Evolutionary conservation across 2,329 filamentous ascomycete genomes (phyloP).

Genomic region (Cytospora leucostoma): DNA sequence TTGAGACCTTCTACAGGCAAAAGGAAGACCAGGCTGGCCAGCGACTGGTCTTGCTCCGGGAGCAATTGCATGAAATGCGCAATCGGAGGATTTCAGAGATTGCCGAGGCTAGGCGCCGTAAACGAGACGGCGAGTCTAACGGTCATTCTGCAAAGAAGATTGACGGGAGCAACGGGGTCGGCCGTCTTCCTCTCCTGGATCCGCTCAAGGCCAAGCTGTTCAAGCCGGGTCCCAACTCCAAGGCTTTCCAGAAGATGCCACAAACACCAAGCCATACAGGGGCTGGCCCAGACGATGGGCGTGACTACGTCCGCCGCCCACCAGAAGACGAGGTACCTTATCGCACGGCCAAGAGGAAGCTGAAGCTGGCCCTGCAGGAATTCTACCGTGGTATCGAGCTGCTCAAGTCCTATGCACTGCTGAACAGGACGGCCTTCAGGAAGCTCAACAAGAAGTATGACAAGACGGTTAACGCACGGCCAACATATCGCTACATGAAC

Average conservation of each 20-base stretch:
- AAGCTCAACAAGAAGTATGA: slow-evolving; percentile 99
- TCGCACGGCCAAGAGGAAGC: slow-evolving; percentile 82
- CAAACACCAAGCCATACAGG: slow-evolving; percentile 47
- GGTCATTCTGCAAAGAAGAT: slow-evolving; percentile 30
- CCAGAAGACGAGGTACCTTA: slow-evolving; percentile 71
- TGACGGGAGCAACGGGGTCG: slow-evolving; percentile 31
- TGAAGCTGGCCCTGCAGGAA: slow-evolving; percentile 89
- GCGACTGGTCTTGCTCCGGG: slow-evolving; percentile 69
- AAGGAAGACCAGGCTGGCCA: slow-evolving; percentile 85
- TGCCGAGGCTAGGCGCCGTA: slow-evolving; percentile 44
- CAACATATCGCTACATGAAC: slow-evolving; percentile 78
- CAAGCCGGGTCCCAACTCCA: slow-evolving; percentile 61
- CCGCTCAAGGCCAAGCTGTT: slow-evolving; percentile 58
- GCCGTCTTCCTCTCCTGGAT: slow-evolving; percentile 46
- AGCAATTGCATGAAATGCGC: slow-evolving; percentile 91
- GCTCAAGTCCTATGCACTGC: slow-evolving; percentile 84
- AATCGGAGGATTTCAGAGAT: slow-evolving; percentile 78
- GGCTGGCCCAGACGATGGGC: slow-evolving; percentile 37
- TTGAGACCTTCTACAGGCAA: slow-evolving; percentile 83
- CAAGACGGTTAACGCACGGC: slow-evolving; percentile 80
- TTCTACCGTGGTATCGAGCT: slow-evolving; percentile 91
- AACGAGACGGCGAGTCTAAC: slow-evolving; percentile 34
- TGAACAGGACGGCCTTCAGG: slow-evolving; percentile 90
- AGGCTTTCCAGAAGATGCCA: slow-evolving; percentile 57
- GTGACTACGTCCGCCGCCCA: slow-evolving; percentile 56